Evolutionary conservation across 768 basidiomycete genomes (phyloP), one percentile per base, ranked within the genome.

Genomic region (Lyophyllum decastes): DNA sequence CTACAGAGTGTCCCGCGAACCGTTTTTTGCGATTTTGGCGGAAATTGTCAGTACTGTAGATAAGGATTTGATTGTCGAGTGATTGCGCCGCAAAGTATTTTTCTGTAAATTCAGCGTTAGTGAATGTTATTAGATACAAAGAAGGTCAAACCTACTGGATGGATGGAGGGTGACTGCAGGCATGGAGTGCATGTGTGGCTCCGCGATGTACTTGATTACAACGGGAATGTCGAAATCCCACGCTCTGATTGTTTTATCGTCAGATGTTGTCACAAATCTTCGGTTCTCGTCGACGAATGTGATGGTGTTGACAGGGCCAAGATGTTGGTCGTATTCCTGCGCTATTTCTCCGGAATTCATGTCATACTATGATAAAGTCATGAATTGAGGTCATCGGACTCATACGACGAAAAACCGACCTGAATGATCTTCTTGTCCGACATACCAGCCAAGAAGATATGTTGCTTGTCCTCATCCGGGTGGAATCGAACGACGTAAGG

Each of bases 191-290:
- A 99, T 98, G 69, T 94, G 88, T 3, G 97, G 97, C 72, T 99
- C 97, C 19, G 97, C 96, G 58, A 98, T 98, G 72, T 98, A 97
- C 73, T 99, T 99, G 80, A 99, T 98, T 52, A 97, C 94, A 34
- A 98, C 97, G 5, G 97, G 97, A 61, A 99, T 98, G 73, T 99
- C 97, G 72, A 90, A 98, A 72, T 99, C 97, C 97, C 97, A 99
- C 17, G 94, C 96, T 45, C 97, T 88, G 61, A 99, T 97, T 2
- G 95, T 97, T 77, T 98, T 98, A 76, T 99, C 97, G 70, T 99
- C 97, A 10, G 95, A 98, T 14, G 96, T 98, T 2, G 97, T 98
- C 52, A 98, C 90, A 69, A 99, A 98, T 56, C 96, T 85, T 63
- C 97, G 82, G 70, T 98, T 98, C 68, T 99, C 95, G 67, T 99